Conservation (phyloP, 345 rosid species). For the Fremontodendron californicum region DNA sequence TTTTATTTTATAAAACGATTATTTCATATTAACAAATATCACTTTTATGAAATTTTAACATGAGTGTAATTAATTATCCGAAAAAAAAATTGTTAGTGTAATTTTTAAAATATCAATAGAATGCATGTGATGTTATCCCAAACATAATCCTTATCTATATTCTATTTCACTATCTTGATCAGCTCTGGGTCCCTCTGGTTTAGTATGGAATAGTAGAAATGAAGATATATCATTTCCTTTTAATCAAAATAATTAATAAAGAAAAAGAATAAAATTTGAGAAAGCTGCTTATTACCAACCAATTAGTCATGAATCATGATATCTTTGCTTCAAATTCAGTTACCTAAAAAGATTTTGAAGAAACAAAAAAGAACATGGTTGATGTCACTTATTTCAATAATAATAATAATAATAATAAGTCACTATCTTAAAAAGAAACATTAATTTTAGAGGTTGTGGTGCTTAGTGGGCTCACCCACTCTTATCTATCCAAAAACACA, state of each 20-base stretch:
- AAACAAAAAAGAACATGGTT: not conserved
- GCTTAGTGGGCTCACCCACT: too few relatives aligned
- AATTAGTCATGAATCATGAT: too few relatives aligned
- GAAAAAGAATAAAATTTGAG: not conserved
- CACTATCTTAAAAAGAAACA: not conserved
- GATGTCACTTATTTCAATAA: not conserved
- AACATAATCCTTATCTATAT: not conserved
- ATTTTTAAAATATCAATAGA: too few relatives aligned
- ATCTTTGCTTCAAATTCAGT: conserved; percentile 7
- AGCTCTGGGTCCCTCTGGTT: not conserved
- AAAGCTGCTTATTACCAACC: conserved; percentile 1
- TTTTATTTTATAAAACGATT: not conserved
- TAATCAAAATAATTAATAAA: not conserved
- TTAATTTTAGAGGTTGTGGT: too few relatives aligned
- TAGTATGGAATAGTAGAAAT: too few relatives aligned
- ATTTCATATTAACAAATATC: not conserved
- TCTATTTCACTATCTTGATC: not conserved
- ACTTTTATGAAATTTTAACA: not conserved
- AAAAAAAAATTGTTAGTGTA: too few relatives aligned
- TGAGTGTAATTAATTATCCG: too few relatives aligned
- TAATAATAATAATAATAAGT: not conserved
- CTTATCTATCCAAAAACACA: not conserved
- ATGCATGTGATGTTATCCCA: not conserved
- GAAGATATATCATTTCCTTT: not conserved
- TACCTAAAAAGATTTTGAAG: not conserved